These are phyloP conservation scores for Camelina laxa DNA, from an alignment of 345 rosid genomes.

Conservation along the genomic window DNA sequence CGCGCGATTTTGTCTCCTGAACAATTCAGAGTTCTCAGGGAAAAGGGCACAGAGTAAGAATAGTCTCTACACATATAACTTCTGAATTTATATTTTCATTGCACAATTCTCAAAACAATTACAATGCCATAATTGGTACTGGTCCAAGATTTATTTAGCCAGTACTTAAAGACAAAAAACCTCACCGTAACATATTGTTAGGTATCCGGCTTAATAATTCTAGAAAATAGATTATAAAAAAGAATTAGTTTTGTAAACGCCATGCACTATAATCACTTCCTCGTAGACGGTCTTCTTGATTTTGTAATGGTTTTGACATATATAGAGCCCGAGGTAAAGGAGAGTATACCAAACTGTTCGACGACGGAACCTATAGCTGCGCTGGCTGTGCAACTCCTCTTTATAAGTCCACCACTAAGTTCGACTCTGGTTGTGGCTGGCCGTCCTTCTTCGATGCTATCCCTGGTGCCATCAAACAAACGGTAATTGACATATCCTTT, in stretches of 20 bases:
- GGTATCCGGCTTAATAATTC: not conserved
- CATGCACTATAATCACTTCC: not conserved
- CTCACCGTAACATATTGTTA: not conserved
- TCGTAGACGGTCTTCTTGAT: not conserved
- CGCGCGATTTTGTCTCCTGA: conserved; percentile 76
- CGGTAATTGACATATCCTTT: conserved; percentile 36
- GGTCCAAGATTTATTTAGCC: not conserved
- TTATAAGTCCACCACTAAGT: conserved; percentile 75
- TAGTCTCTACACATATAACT: not conserved
- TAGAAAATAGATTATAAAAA: not conserved
- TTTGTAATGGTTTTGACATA: not conserved
- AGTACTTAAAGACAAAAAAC: not conserved
- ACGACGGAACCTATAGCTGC: conserved; percentile 74
- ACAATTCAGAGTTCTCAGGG: conserved; percentile 77
- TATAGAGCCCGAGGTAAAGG: conserved; percentile 71
- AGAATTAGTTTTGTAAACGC: too few relatives aligned
- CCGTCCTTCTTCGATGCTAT: conserved; percentile 87
- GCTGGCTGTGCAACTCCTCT: conserved; percentile 85
- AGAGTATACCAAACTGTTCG: conserved; percentile 61
- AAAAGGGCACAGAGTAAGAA: conserved; percentile 81
- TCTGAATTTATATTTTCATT: not conserved
- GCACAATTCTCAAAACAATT: not conserved
- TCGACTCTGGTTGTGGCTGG: conserved; percentile 85
- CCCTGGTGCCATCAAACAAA: conserved; percentile 74
- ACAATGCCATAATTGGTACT: not conserved